phyloP scores from a whole-genome alignment of 139 green algal genomes.

The Chlamydomonas sp. region DNA sequence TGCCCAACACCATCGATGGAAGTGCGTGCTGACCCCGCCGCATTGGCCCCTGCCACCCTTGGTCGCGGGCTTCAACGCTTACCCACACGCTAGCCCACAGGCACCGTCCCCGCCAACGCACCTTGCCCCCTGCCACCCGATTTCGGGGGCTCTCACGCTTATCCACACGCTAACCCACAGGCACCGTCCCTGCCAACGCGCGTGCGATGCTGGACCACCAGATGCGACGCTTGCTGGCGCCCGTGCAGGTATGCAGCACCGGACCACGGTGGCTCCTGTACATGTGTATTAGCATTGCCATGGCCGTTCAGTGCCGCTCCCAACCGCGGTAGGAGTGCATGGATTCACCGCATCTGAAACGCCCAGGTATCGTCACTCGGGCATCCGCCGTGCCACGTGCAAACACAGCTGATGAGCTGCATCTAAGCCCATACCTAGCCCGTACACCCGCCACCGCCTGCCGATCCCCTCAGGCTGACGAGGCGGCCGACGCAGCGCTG shows the following conservation, averaged over 20 bases:
- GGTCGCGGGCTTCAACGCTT: too few species aligned
- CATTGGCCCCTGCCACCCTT: too few species aligned
- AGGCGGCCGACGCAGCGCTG: constrained; percentile 62
- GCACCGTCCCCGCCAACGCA: too few species aligned
- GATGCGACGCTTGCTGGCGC: neutral
- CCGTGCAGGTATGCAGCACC: constrained; percentile 18
- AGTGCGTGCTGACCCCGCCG: neutral
- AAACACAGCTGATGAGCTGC: constrained; percentile 59
- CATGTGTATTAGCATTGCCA: neutral
- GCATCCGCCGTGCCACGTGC: neutral
- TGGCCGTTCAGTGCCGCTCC: neutral
- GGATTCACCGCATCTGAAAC: neutral
- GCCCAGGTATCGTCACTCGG: neutral
- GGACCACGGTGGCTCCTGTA: neutral
- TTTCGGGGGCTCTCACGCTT: neutral
- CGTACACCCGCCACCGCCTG: neutral
- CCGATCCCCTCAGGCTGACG: constrained; percentile 63
- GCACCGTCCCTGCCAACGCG: neutral
- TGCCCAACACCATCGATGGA: neutral
- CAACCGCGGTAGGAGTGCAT: neutral
- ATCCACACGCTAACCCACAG: neutral
- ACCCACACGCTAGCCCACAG: too few species aligned
- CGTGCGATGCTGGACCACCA: neutral
- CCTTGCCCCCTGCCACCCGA: too few species aligned
- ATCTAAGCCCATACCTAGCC: constrained; percentile 63